Base-by-base conservation (phyloP, 2,329 filamentous ascomycete genomes). In the Penicillium hordei region DNA sequence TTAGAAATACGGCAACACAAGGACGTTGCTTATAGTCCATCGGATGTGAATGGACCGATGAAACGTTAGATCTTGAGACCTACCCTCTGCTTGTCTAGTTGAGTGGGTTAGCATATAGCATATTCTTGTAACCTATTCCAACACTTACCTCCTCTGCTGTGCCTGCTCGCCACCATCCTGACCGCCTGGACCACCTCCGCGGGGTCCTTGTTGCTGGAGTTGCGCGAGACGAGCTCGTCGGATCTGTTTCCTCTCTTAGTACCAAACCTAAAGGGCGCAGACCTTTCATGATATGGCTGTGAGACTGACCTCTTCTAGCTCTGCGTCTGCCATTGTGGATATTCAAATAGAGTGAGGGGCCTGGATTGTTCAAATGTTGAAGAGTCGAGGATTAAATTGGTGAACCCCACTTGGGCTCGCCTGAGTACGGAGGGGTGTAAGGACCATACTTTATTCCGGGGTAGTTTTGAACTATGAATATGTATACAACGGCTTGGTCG, bases 221-320 rank as follows among this genome's bases (percentile, higher is more conserved):
- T 99, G 93, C 77, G 93, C 90, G 54, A 97, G 87, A 62, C 94
- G 91, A 70, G 93, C 93, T 76, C 91, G 89, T 73, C 93, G 84
- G 73, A 97, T 97, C 89, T 96, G 70, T 45, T 54, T 48, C 40
- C 38, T 51, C 15, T 52, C 12, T 66, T 33, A 64, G 53, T 38
- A 52, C 12, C 2, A 7, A 10, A 7, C 9, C 27, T 8, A 21
- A 40, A 27, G 29, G 27, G n/a, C 13, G 15, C 19, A 23, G 8
- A n/a, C 3, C 17, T 52, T 17, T 46, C 29, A 19, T 33, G 25
- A 3, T 23, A 43, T 10, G 9, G 59, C 68, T 60, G 21, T 65
- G 27, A 3, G 2, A 52, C 50, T 46, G 8, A 84, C 83, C 75
- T 86, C 84, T 72, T 88, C 86, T 57, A 89, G 78, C 71, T 89